These are phyloP conservation scores for Chalaropsis thielavioides DNA, from an alignment of 2,329 filamentous ascomycete species.

Conservation along the genomic window DNA sequence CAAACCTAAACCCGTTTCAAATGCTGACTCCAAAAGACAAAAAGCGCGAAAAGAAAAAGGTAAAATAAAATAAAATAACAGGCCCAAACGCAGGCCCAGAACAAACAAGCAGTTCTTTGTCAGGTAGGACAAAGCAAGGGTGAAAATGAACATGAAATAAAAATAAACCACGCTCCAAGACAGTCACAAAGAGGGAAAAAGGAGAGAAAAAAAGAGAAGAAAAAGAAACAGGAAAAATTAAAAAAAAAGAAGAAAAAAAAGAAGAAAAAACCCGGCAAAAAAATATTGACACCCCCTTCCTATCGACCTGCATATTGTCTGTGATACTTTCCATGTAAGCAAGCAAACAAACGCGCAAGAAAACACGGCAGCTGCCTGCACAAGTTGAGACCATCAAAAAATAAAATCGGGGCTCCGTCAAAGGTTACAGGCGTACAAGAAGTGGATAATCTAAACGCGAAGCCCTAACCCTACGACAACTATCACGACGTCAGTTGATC, in stretches of 20 bases:
- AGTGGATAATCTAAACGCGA: background rate
- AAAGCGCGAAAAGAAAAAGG: background rate
- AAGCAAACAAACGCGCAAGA: background rate
- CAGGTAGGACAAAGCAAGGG: constrained; percentile 1
- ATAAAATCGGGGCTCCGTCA: background rate
- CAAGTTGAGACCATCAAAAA: background rate
- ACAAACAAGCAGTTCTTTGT: background rate
- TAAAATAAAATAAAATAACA: background rate
- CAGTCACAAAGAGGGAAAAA: background rate
- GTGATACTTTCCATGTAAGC: background rate
- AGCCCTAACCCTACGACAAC: background rate
- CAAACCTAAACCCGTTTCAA: background rate
- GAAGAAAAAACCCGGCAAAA: background rate
- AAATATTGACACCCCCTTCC: background rate
- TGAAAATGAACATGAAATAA: no score
- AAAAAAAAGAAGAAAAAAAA: background rate
- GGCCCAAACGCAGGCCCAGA: background rate
- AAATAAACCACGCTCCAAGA: no score
- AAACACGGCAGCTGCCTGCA: background rate
- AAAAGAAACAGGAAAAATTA: background rate
- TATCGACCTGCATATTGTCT: background rate
- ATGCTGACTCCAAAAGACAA: background rate
- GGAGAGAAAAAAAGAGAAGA: background rate
- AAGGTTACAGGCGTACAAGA: constrained; percentile 1
- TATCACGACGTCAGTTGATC: background rate